Conservation (phyloP, 176 grass and related monocot species). For the Stipa capillata region DNA sequence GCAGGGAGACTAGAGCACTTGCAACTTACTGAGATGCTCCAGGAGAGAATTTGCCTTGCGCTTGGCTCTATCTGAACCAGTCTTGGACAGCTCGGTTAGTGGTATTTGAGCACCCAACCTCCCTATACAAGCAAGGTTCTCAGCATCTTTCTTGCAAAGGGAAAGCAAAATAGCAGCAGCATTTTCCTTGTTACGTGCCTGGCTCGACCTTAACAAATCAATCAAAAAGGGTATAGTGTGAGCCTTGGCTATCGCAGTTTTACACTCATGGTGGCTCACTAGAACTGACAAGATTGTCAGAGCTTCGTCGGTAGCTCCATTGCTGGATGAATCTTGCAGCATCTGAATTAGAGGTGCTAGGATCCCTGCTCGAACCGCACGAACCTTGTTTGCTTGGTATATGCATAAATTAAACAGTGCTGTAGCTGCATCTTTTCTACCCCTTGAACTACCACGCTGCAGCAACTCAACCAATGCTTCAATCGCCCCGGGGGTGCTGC, state of each 20-base stretch:
- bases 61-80: slow-evolving; percentile 88
- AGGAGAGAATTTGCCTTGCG: slow-evolving; percentile 87
- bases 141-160: slow-evolving; percentile 88
- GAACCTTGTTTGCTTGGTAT: slow-evolving; percentile 88
- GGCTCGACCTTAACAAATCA: slow-evolving; percentile 73
- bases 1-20: slow-evolving; percentile 49
- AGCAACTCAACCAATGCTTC: slow-evolving; percentile 79
- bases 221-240: slow-evolving; percentile 77
- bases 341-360: slow-evolving; percentile 65
- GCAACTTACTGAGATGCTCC: slow-evolving; percentile 87
- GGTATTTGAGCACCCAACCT: slow-evolving; percentile 88
- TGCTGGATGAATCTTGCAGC: slow-evolving; percentile 78
- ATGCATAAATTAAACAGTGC: slow-evolving; percentile 97
- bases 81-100: slow-evolving; percentile 77
- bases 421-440: slow-evolving; percentile 91
- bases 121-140: slow-evolving; percentile 83
- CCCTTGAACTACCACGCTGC: slow-evolving; percentile 66
- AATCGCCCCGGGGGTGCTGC: slow-evolving; percentile 74
- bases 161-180: slow-evolving; percentile 81
- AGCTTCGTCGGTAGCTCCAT: slow-evolving; percentile 65
- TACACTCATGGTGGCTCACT: slow-evolving; percentile 88
- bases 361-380: slow-evolving; percentile 76
- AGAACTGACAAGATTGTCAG: slow-evolving; percentile 84
- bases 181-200: slow-evolving; percentile 90
- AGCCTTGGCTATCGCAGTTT: slow-evolving; percentile 70